Base-by-base conservation (phyloP, 2,329 filamentous ascomycete species). In the Apiospora hydei region DNA sequence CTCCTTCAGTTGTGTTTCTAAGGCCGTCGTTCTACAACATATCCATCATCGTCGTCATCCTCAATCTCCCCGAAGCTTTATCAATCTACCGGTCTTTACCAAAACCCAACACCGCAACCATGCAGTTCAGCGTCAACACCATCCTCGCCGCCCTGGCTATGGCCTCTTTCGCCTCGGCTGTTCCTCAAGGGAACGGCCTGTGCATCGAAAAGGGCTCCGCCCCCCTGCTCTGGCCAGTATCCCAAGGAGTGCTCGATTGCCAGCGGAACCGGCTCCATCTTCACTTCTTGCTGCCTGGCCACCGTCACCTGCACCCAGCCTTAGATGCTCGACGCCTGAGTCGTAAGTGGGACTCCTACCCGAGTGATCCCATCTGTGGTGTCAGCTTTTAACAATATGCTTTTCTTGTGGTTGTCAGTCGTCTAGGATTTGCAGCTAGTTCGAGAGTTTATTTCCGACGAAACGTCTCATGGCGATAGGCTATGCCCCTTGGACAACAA, bases 221-320 rank as follows among this genome's bases (percentile, higher is more conserved):
- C 24, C 13, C 13, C 49, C 51, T 57, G 51, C 51, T 57, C 51
- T 14, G 26, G 26, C 11, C 4, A 57, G 51, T 57, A 7, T 26
- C 51, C 51, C 26, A 16, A 57, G 26, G 26, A 57, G 24, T 57
- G 51, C 51, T 18, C 51, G 14, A 8, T 6, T 2, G 4, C 26
- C 51, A 57, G 26, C 51, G 51, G 51, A 18, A 57, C 51, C 51
- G 51, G 51, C 14, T 26, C 34, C 51, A 18, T 57, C 51, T 57
- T 57, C 51, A 30, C 14, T 8, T 2, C 26, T 3, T 57, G 51
- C 51, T 57, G 51, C 51, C 51, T 57, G 26, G 8, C 51, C 26
- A 53, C 24, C 24, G 49, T 53, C 16, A 16, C 24, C 11, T 53
- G 49, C 46, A n/a, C 18, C 46, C 46, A 47, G 46, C 46, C 46